Evolutionary conservation across 805 yeast species (phyloP).

Genomic region (Sungouiozyma ichnusensis): DNA sequence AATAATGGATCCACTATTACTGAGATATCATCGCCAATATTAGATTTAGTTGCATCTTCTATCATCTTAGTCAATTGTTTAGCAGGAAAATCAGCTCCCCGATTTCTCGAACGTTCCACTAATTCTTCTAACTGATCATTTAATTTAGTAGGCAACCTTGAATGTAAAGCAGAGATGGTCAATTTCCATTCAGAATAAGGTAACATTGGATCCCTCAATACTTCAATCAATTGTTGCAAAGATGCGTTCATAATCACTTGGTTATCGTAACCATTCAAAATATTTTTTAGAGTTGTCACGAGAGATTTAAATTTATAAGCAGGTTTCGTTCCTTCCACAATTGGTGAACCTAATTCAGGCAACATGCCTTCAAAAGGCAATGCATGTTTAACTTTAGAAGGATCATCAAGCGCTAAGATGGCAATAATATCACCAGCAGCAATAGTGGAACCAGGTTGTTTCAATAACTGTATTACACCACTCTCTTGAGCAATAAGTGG

Average conservation of each 20-base stretch:
- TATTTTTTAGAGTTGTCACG: conserved; percentile 57
- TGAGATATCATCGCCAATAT: conserved; percentile 41
- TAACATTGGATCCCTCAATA: conserved; percentile 66
- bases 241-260: conserved; percentile 88
- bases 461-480: conserved; percentile 84
- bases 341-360: conserved; percentile 81
- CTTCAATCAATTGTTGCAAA: conserved; percentile 57
- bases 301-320: conserved; percentile 58
- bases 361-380: conserved; percentile 88
- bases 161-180: conserved; percentile 81
- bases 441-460: conserved; percentile 97
- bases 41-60: conserved; percentile 45
- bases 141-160: conserved; percentile 72
- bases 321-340: conserved; percentile 73
- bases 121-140: conserved; percentile 56
- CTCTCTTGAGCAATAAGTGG: conserved; percentile 89
- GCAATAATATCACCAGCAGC: conserved; percentile 96
- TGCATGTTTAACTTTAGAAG: conserved; percentile 94
- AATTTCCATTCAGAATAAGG: conserved; percentile 91
- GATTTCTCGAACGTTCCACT: conserved; percentile 51
- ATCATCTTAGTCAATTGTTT: conserved; percentile 66
- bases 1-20: conserved; percentile 64
- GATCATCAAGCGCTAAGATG: conserved; percentile 88
- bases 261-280: conserved; percentile 85
- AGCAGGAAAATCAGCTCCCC: conserved; percentile 88